Conservation (phyloP, 2,329 filamentous ascomycete genomes). For the Aspergillus neoniger region DNA sequence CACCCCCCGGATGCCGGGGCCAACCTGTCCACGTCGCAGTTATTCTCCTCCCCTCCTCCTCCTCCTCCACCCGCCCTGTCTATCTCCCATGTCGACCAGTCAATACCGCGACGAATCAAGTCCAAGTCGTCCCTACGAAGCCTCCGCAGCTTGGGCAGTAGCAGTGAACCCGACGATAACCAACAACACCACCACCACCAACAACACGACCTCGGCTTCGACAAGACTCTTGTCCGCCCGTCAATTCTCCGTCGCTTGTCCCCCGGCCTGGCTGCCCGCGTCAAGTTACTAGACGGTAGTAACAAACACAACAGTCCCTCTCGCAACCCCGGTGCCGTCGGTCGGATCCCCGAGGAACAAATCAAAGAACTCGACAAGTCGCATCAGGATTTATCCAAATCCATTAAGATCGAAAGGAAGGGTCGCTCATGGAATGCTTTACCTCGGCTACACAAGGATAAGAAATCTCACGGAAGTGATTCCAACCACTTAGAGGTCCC, state of each 20-base stretch:
- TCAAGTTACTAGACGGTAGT: constrained; percentile 44
- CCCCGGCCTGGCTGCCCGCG: constrained; percentile 45
- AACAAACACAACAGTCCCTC: constrained; percentile 27
- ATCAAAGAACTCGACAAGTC: constrained; percentile 44
- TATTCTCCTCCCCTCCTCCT: constrained; percentile 31
- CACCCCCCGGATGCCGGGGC: constrained; percentile 28
- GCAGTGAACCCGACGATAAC: constrained; percentile 34
- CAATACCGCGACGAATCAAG: constrained; percentile 34
- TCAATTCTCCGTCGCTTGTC: constrained; percentile 46
- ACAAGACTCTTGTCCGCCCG: constrained; percentile 33
- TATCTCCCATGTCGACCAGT: constrained; percentile 31
- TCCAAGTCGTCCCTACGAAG: constrained; percentile 42
- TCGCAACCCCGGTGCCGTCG: constrained; percentile 33
- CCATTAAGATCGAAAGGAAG: constrained; percentile 41
- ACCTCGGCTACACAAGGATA: constrained; percentile 17
- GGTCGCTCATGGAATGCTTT: constrained; percentile 41
- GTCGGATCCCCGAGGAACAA: constrained; percentile 44
- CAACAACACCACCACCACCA: constrained; percentile 25
- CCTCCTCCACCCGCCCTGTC: constrained; percentile 32
- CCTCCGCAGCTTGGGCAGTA: constrained; percentile 37
- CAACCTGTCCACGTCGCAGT: constrained; percentile 29
- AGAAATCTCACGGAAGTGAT: constrained; percentile 20
- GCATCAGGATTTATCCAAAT: constrained; percentile 41
- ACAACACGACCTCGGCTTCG: constrained; percentile 22
- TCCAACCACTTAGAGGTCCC: constrained; percentile 27